Conservation (phyloP, 1,284 basidiomycete species). For the Rhodotorula sp. region DNA sequence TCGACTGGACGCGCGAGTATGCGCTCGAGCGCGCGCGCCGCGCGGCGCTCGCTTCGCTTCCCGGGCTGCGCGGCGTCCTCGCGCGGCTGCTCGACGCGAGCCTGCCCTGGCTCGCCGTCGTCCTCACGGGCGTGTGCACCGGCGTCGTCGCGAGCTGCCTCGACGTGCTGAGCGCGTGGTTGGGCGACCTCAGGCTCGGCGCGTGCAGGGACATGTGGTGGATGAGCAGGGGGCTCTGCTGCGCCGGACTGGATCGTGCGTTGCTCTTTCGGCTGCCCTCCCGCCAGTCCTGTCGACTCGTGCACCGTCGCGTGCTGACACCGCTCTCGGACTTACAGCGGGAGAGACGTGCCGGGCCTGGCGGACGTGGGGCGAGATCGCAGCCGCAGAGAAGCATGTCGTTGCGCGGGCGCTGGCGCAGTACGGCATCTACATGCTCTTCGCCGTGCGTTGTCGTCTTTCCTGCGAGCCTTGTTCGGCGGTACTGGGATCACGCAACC, state of each 20-base stretch:
- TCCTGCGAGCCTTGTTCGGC: no score
- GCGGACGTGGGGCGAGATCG: slow-evolving; percentile 57
- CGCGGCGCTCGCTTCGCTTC: not conserved
- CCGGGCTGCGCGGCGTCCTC: slow-evolving; percentile 45
- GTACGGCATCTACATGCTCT: slow-evolving; percentile 71
- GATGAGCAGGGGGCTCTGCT: slow-evolving; percentile 71
- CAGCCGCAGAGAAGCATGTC: slow-evolving; percentile 24
- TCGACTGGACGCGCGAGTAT: slow-evolving; percentile 71
- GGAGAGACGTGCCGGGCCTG: slow-evolving; percentile 71
- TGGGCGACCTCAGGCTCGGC: slow-evolving; percentile 69
- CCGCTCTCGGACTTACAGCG: slow-evolving; percentile 53
- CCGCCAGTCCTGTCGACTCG: not conserved
- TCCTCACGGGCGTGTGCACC: slow-evolving; percentile 54
- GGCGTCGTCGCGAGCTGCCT: slow-evolving; percentile 70
- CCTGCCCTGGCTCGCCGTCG: slow-evolving; percentile 67
- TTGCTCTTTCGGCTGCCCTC: slow-evolving; percentile 20
- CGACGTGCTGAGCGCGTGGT: slow-evolving; percentile 72
- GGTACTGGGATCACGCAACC: no score
- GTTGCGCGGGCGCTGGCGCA: slow-evolving; percentile 48
- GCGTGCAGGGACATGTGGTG: slow-evolving; percentile 69
- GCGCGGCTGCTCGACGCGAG: slow-evolving; percentile 62
- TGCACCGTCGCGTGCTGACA: not conserved
- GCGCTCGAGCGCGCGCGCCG: slow-evolving; percentile 57
- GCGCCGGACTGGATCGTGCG: slow-evolving; percentile 70
- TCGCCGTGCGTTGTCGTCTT: slow-evolving; percentile 64